Evolutionary conservation across 2,329 filamentous ascomycete genomes (phyloP).

Genomic region (Fusarium sp.): DNA sequence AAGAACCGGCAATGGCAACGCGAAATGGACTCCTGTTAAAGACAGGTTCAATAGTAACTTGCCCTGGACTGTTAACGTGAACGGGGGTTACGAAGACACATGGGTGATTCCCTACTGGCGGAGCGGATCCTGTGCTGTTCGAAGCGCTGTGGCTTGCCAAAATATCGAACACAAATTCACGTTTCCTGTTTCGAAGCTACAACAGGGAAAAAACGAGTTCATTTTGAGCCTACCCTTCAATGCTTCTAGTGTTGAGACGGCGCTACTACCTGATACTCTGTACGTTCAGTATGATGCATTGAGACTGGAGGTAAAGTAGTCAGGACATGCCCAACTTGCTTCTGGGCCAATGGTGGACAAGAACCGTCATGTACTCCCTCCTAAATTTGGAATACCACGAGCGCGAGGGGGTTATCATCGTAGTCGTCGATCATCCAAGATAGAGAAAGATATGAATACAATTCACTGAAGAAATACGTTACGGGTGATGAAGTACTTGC

Average conservation of each 20-base stretch:
- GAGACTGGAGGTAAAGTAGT: slow-evolving; percentile 64
- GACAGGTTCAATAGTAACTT: slow-evolving; percentile 24
- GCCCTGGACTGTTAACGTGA: slow-evolving; percentile 52
- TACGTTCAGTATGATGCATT: slow-evolving; percentile 77
- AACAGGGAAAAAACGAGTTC: slow-evolving; percentile 66
- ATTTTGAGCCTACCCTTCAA: slow-evolving; percentile 71
- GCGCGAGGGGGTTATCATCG: too few relatives aligned
- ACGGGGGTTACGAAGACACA: slow-evolving; percentile 58
- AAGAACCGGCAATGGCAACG: slow-evolving; percentile 37
- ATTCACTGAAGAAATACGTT: too few relatives aligned
- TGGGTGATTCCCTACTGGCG: slow-evolving; percentile 67
- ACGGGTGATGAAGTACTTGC: too few relatives aligned
- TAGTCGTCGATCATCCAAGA: too few relatives aligned
- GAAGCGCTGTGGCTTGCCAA: slow-evolving; percentile 72
- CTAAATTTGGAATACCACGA: too few relatives aligned
- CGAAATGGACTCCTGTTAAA: slow-evolving; percentile 36
- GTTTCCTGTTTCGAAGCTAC: slow-evolving; percentile 64
- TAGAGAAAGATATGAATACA: too few relatives aligned
- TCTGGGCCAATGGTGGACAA: background rate
- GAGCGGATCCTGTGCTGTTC: slow-evolving; percentile 68
- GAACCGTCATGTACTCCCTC: too few relatives aligned
- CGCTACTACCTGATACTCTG: slow-evolving; percentile 65
- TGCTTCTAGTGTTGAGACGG: slow-evolving; percentile 70
- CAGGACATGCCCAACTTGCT: background rate
- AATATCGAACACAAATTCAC: slow-evolving; percentile 71